phyloP scores from a whole-genome alignment of 805 yeast genomes.

The Lipomyces yamadae region DNA sequence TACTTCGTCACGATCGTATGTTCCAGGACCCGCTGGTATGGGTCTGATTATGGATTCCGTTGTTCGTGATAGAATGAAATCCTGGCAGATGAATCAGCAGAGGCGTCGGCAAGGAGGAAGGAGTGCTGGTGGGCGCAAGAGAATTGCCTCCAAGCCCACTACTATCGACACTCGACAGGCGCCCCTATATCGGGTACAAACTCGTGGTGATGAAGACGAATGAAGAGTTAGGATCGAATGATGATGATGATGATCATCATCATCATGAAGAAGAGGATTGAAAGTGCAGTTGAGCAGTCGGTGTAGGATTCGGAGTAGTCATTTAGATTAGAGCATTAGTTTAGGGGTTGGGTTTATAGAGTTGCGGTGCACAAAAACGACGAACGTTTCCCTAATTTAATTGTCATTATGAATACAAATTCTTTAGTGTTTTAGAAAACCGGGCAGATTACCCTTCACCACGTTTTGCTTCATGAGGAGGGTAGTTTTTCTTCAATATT shows the following conservation, averaged over 20 bases:
- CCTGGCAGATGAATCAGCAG: constrained; percentile 27
- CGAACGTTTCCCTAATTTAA: not conserved
- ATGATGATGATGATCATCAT: no score
- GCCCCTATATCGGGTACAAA: constrained; percentile 10
- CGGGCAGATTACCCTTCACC: not conserved
- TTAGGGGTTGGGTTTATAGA: not conserved
- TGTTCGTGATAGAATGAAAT: constrained; percentile 33
- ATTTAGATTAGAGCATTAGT: not conserved
- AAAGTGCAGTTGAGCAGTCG: not conserved
- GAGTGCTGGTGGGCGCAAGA: not conserved
- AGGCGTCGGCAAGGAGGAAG: constrained; percentile 6
- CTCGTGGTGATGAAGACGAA: not conserved
- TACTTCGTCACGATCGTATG: constrained; percentile 31
- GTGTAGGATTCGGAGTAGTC: not conserved
- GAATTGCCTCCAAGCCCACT: constrained; percentile 6
- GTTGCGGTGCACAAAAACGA: not conserved
- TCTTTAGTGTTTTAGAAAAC: not conserved
- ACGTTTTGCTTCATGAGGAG: no score
- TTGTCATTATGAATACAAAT: not conserved
- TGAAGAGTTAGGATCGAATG: not conserved
- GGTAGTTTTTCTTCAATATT: no score
- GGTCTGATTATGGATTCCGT: constrained; percentile 36
- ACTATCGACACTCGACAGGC: constrained; percentile 9
- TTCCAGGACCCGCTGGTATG: constrained; percentile 36
- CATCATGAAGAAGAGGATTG: not conserved